These are phyloP conservation scores for Aspergillus fumigatiaffinis DNA, from an alignment of 2,329 filamentous ascomycete species.

Conservation along the genomic window DNA sequence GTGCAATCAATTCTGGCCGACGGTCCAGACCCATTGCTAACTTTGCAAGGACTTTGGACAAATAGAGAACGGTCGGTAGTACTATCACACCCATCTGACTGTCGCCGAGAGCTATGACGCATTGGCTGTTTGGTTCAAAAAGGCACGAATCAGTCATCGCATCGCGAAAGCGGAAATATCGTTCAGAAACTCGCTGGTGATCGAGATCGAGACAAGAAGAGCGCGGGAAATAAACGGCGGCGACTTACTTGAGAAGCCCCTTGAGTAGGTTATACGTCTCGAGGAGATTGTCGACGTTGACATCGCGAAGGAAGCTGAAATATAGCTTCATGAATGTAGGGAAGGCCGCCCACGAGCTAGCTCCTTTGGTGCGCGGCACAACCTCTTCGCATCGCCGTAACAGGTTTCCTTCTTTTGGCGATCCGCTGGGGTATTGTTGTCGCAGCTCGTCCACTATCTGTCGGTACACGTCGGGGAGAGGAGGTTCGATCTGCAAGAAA, in stretches of 20 bases:
- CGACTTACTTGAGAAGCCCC: conserved; percentile 66
- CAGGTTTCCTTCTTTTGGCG: conserved; percentile 53
- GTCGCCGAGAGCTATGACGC: conserved; percentile 75
- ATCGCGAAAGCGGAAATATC: not conserved
- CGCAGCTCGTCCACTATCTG: conserved; percentile 66
- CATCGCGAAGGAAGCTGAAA: conserved; percentile 73
- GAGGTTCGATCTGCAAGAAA: conserved; percentile 72
- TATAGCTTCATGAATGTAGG: conserved; percentile 77
- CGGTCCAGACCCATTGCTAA: conserved; percentile 82
- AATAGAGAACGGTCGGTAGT: conserved; percentile 75
- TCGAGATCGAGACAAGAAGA: not conserved
- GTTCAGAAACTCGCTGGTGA: too few relatives aligned
- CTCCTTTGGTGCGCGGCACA: conserved; percentile 61
- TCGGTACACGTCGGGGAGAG: conserved; percentile 63
- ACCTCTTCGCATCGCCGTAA: conserved; percentile 57
- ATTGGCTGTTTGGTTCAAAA: conserved; percentile 55
- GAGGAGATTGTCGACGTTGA: conserved; percentile 70
- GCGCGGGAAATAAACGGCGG: not conserved
- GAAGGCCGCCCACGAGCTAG: conserved; percentile 72
- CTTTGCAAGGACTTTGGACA: conserved; percentile 74
- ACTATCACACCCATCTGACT: conserved; percentile 75
- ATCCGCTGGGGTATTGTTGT: conserved; percentile 49
- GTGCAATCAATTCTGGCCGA: conserved; percentile 69
- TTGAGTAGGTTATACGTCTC: conserved; percentile 72
- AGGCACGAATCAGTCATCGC: conserved; percentile 4